Base-by-base conservation (phyloP, 371 early-diverging fungal species). In the Mucor velutinosus region DNA sequence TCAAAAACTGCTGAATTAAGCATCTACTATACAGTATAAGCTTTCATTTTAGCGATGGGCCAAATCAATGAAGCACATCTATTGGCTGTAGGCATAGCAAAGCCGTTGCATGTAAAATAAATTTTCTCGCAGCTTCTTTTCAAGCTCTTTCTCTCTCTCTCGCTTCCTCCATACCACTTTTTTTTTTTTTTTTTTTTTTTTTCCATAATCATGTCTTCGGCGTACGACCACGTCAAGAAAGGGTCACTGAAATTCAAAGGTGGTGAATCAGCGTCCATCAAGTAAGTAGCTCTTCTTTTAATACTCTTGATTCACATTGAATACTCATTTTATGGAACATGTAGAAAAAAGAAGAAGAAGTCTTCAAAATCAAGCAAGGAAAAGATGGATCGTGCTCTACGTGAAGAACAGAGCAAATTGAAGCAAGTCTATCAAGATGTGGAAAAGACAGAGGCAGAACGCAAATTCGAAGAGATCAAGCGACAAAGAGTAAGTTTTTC, bases 241-340 rank as follows among this genome's bases (percentile, higher is more conserved):
- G 86, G 86, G 57, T 80, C 88, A 21, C 82, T 87, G 62, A 87
- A 86, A 60, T 80, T 87, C 66, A 87, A 85, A 69, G 86, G 86
- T 51, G 81, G 86, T 37, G 84, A 81, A n/a, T 73, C 82, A 33
- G 56, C 76, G 45, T 71, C 80, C 41, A 79, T 83, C 64, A 88
- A 86, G 86, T 87, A 86, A 58, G 72, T 35, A 10, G 2, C 25
- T 15, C 15, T 19, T 8, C 7, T 21, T 7, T 21, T 19, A 6
- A 47, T 19, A 47, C 0, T 19, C 19, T 21, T 19, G 19, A 47
- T 47, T 21, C 19, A 49, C 23, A 51, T 8, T 61, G 63, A 8
- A 33, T 60, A 33, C 37, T 63, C 12, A 53, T 55, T 39, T 41
- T 32, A 27, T 51, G 7, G 53, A 4, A 6, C 6, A 30, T 33